Conservation (phyloP, 1,139 yeast species). For the Magnusiomyces paraingens region DNA sequence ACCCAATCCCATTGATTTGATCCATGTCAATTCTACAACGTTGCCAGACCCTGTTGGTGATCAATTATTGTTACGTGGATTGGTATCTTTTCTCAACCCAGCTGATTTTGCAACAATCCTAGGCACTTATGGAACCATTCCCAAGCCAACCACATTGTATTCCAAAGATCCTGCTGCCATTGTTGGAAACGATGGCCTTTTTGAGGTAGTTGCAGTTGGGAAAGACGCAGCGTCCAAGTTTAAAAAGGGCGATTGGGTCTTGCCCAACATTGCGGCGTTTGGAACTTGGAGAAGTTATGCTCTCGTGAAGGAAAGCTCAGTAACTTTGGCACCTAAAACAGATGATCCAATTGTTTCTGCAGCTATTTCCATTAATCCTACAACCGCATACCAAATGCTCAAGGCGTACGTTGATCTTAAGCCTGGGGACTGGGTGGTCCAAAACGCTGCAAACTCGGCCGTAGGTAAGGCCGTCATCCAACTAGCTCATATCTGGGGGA, state of each 20-base stretch:
- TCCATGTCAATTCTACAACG: constrained; percentile 16
- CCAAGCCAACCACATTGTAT: constrained; percentile 47
- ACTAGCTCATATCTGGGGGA: constrained; percentile 68
- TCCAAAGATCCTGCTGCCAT: constrained; percentile 61
- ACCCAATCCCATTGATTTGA: neutral
- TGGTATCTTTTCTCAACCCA: constrained; percentile 89
- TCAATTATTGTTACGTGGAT: constrained; percentile 48
- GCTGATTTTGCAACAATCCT: constrained; percentile 84
- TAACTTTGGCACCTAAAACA: neutral
- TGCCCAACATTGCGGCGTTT: constrained; percentile 69
- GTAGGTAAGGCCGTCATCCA: constrained; percentile 95
- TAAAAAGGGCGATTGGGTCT: constrained; percentile 77
- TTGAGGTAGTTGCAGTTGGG: constrained; percentile 72
- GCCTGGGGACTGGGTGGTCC: constrained; percentile 88
- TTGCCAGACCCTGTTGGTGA: constrained; percentile 30
- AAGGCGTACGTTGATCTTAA: constrained; percentile 57
- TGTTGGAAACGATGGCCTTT: constrained; percentile 91
- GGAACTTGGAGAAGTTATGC: constrained; percentile 96
- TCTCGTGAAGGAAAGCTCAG: constrained; percentile 21
- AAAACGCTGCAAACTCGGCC: constrained; percentile 94
- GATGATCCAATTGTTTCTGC: neutral
- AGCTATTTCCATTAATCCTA: constrained; percentile 59
- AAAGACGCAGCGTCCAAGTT: constrained; percentile 35
- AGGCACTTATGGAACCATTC: constrained; percentile 85
- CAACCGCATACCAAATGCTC: constrained; percentile 87